phyloP scores from a whole-genome alignment of 441 rosid genomes.

The Mallotus japonicus region DNA sequence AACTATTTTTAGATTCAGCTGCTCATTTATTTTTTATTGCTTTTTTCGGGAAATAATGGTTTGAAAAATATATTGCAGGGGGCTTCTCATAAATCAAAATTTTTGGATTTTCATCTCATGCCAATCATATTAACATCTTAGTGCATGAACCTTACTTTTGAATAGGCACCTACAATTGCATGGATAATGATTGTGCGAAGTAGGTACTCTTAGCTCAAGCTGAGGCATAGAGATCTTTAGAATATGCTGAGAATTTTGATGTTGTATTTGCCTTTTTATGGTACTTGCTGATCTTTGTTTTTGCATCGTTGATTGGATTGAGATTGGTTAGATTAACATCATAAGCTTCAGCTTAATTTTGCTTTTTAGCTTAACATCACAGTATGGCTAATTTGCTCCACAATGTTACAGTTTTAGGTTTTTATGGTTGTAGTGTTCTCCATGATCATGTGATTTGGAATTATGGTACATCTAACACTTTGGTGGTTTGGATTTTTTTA shows the following conservation, averaged over 20 bases:
- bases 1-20: too few species aligned
- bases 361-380: not conserved
- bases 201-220: not conserved
- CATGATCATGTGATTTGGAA: not conserved
- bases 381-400: not conserved
- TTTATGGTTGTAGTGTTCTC: not conserved
- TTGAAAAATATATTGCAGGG: too few species aligned
- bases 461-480: not conserved
- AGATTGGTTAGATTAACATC: not conserved
- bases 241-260: not conserved
- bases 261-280: not conserved
- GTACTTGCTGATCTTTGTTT: not conserved
- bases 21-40: too few species aligned
- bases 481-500: not conserved
- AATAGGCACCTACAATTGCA: not conserved
- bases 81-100: too few species aligned
- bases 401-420: not conserved
- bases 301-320: not conserved
- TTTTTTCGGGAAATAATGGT: too few species aligned
- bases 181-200: not conserved
- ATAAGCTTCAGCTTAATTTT: not conserved
- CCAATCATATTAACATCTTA: not conserved
- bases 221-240: not conserved
- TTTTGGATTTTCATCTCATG: not conserved
- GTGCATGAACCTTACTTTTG: not conserved